Evolutionary conservation across 805 yeast genomes (phyloP).

Genomic region (Barnettozyma pratensis): DNA sequence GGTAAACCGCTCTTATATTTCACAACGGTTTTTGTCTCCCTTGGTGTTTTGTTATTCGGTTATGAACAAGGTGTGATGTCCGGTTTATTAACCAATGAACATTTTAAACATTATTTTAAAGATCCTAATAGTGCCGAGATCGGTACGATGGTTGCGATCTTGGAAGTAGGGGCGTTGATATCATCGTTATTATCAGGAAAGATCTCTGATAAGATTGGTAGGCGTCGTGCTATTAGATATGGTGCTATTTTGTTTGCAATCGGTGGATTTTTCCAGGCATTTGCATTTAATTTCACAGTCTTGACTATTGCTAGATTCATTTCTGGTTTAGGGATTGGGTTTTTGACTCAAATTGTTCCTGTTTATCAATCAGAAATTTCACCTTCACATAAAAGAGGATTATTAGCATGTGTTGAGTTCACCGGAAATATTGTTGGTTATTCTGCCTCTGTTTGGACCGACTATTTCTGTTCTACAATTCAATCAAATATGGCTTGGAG

Average conservation of each 20-base stretch:
- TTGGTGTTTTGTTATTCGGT: slow-evolving; percentile 55
- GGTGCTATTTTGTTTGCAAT: slow-evolving; percentile 75
- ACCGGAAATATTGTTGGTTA: slow-evolving; percentile 84
- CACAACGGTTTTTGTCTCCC: slow-evolving; percentile 25
- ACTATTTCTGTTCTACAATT: slow-evolving; percentile 66
- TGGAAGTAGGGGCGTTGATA: slow-evolving; percentile 82
- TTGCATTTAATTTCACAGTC: slow-evolving; percentile 45
- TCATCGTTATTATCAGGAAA: slow-evolving; percentile 76
- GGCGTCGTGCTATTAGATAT: slow-evolving; percentile 70
- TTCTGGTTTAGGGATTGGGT: slow-evolving; percentile 84
- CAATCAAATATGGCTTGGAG: slow-evolving; percentile 68
- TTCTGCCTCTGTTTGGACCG: slow-evolving; percentile 81
- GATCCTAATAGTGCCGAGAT: slow-evolving; percentile 69
- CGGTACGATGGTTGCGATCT: slow-evolving; percentile 83
- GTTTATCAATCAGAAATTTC: slow-evolving; percentile 85
- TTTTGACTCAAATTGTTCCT: slow-evolving; percentile 79
- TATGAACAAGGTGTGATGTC: slow-evolving; percentile 90
- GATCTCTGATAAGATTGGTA: slow-evolving; percentile 73
- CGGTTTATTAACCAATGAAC: slow-evolving; percentile 71
- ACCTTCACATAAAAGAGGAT: slow-evolving; percentile 82
- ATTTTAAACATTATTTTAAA: slow-evolving; percentile 64
- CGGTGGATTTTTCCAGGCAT: slow-evolving; percentile 74
- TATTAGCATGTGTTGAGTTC: slow-evolving; percentile 81
- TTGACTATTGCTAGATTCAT: slow-evolving; percentile 74
- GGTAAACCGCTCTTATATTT: slow-evolving; percentile 25